Evolutionary conservation across 495 filamentous ascomycete species (phyloP).

Genomic region (Lepidopterella palustris): DNA sequence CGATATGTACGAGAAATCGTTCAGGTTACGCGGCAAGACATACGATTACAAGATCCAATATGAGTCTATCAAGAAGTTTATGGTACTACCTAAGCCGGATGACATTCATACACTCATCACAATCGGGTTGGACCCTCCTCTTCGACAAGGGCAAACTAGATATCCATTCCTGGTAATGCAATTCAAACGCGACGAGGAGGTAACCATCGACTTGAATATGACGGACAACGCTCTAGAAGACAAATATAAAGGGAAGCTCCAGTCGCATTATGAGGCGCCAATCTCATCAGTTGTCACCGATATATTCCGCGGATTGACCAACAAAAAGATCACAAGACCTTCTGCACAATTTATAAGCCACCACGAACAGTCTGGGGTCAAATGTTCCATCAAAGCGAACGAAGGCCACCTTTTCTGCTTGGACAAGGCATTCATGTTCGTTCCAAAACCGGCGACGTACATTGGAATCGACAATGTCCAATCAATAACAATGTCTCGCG

Average conservation of each 20-base stretch:
- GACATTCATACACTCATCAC: constrained; percentile 92
- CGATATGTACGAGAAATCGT: constrained; percentile 98
- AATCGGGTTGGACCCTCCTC: constrained; percentile 88
- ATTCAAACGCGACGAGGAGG: constrained; percentile 95
- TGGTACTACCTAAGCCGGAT: constrained; percentile 95
- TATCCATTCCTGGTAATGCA: constrained; percentile 99
- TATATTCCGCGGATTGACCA: constrained; percentile 87
- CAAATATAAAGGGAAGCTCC: constrained; percentile 85
- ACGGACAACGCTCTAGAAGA: constrained; percentile 72
- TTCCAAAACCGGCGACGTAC: constrained; percentile 95
- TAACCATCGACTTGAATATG: constrained; percentile 93
- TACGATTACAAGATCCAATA: constrained; percentile 99
- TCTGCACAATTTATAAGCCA: constrained; percentile 92
- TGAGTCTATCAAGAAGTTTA: constrained; percentile 95
- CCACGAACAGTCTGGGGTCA: constrained; percentile 89
- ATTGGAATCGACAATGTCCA: constrained; percentile 86
- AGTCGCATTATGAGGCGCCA: constrained; percentile 82
- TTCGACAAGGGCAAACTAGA: constrained; percentile 94
- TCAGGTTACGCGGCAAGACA: constrained; percentile 95
- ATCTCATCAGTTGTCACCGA: constrained; percentile 86
- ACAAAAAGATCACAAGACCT: constrained; percentile 88
- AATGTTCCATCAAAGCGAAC: constrained; percentile 98
- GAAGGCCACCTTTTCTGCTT: constrained; percentile 95
- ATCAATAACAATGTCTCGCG: constrained; percentile 88
- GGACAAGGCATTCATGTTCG: constrained; percentile 98